phyloP scores from a whole-genome alignment of 1,284 basidiomycete genomes.

The Microbotryum intermedium region DNA sequence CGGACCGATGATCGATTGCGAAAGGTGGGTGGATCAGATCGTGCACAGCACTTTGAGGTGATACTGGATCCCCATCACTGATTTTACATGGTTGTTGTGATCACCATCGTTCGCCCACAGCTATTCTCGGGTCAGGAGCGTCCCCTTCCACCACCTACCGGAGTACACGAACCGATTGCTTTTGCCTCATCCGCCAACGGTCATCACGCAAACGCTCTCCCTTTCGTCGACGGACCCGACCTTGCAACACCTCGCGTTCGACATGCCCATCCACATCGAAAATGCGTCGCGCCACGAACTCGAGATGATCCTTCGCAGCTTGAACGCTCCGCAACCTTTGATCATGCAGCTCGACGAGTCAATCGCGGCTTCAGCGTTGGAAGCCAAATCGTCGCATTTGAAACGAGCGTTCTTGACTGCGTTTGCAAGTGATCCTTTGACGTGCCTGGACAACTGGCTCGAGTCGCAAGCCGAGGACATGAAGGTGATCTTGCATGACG shows the following conservation, averaged over 20 bases:
- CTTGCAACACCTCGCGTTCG: slow-evolving; percentile 52
- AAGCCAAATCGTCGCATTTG: slow-evolving; percentile 62
- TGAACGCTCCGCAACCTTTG: slow-evolving; percentile 52
- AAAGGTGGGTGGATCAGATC: slow-evolving; percentile 37
- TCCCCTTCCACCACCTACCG: slow-evolving; percentile 72
- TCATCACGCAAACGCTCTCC: slow-evolving; percentile 61
- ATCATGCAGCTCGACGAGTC: slow-evolving; percentile 9
- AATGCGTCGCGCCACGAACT: slow-evolving; percentile 65
- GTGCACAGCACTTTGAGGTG: not conserved
- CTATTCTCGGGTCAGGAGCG: slow-evolving; percentile 51
- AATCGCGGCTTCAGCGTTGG: slow-evolving; percentile 17
- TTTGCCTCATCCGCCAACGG: slow-evolving; percentile 66
- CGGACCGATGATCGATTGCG: slow-evolving; percentile 63
- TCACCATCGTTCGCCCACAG: slow-evolving; percentile 6
- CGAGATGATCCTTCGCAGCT: slow-evolving; percentile 53
- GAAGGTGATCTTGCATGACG: slow-evolving; percentile 42
- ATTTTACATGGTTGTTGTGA: not conserved
- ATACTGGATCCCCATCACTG: not conserved
- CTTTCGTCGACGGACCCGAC: not conserved
- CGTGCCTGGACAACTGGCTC: slow-evolving; percentile 81
- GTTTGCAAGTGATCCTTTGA: slow-evolving; percentile 69
- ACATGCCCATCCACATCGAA: slow-evolving; percentile 81
- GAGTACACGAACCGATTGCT: slow-evolving; percentile 77
- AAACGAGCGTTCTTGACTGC: slow-evolving; percentile 78
- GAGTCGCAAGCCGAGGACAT: slow-evolving; percentile 84